Conservation (phyloP, 352 stramenopile genomes). For the Elongisporangium undulatum region DNA sequence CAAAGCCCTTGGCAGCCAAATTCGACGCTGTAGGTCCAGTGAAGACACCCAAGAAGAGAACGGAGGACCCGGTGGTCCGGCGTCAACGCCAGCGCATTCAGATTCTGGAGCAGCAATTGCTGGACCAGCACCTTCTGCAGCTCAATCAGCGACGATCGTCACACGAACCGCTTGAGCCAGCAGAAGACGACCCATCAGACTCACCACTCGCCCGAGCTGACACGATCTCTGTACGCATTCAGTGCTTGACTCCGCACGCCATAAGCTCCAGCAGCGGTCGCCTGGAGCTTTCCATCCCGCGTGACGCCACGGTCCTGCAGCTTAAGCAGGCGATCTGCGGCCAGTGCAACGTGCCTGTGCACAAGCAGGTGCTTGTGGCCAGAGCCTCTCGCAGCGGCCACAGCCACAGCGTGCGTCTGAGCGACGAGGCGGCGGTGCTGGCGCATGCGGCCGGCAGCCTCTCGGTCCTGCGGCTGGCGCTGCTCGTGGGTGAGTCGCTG, state of each 20-base stretch:
- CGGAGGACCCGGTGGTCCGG: slow-evolving; percentile 18
- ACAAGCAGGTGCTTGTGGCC: slow-evolving; percentile 12
- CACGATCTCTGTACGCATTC: not conserved
- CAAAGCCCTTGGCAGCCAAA: slow-evolving; percentile 1
- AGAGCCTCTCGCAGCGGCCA: too few relatives aligned
- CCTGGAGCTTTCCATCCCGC: slow-evolving; percentile 2
- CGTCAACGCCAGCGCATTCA: slow-evolving; percentile 51
- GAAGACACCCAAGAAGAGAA: slow-evolving; percentile 3
- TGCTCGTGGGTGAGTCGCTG: not conserved
- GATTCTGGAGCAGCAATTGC: slow-evolving; percentile 60
- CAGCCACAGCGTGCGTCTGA: slow-evolving; percentile 4
- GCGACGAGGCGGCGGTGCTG: slow-evolving; percentile 3
- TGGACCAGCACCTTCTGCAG: slow-evolving; percentile 48
- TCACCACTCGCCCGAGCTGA: not conserved
- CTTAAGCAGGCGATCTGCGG: slow-evolving; percentile 8
- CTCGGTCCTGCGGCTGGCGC: not conserved
- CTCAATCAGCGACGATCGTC: slow-evolving; percentile 16
- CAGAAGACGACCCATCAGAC: not conserved
- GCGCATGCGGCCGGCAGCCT: slow-evolving; percentile 5
- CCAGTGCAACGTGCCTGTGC: slow-evolving; percentile 3
- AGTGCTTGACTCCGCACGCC: not conserved
- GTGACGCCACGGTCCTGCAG: not conserved
- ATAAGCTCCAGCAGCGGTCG: not conserved
- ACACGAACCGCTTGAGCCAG: not conserved
- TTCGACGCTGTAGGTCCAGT: slow-evolving; percentile 6